phyloP scores from a whole-genome alignment of 257 asterid species.

The Knoxia roxburghii region DNA sequence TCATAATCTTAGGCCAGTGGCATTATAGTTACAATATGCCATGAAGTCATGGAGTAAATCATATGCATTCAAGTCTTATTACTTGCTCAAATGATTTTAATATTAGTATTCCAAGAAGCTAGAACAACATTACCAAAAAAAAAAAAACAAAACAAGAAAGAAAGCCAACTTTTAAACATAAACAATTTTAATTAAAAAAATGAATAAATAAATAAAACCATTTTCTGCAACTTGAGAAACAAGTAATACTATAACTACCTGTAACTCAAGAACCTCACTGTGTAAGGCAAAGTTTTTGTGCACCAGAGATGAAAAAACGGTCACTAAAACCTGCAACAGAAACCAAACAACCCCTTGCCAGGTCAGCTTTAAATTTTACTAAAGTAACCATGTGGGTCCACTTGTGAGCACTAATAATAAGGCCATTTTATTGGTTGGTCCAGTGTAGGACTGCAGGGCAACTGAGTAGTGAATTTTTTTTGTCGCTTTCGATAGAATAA shows the following conservation, averaged over 20 bases:
- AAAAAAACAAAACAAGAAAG: neutral
- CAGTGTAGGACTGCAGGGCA: neutral
- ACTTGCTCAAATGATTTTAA: neutral
- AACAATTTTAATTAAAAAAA: too few relatives aligned
- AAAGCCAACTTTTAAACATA: too few relatives aligned
- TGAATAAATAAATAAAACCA: neutral
- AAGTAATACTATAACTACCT: conserved; percentile 24
- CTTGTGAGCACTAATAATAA: too few relatives aligned
- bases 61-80: neutral
- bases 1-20: neutral
- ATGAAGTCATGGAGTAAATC: neutral
- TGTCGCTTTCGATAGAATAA: neutral
- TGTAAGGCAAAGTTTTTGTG: conserved; percentile 48
- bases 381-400: neutral
- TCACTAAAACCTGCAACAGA: conserved; percentile 46
- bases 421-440: neutral
- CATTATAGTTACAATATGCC: neutral
- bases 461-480: neutral
- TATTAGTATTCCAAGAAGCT: too few relatives aligned
- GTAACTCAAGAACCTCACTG: conserved; percentile 43
- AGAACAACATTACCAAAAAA: neutral
- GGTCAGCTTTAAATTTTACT: conserved; percentile 6
- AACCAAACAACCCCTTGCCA: conserved; percentile 12
- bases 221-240: neutral
- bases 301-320: conserved; percentile 39